A percentile compares a stretch with the other conserved stretches of the same genome.
Evolutionary conservation across 2,329 filamentous ascomycete species (phyloP).

Genomic region (Monilinia vaccinii-corymbosi): DNA sequence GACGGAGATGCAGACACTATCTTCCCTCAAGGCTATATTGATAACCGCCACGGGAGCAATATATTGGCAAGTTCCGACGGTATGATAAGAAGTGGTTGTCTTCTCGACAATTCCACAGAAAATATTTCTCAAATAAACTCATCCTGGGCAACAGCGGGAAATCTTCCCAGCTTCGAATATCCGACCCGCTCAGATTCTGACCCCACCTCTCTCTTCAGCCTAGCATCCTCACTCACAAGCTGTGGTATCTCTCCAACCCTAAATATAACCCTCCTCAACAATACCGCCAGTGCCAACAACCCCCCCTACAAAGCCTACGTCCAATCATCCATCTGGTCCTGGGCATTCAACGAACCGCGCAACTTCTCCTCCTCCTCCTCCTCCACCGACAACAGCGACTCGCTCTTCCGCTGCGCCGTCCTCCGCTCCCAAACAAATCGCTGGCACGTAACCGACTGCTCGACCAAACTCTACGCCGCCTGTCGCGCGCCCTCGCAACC

Average conservation of each 20-base stretch:
- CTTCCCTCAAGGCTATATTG: slow-evolving; percentile 40
- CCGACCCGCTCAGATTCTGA: slow-evolving; percentile 24
- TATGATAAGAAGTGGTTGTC: slow-evolving; percentile 42
- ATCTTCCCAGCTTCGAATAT: slow-evolving; percentile 26
- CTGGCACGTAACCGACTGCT: slow-evolving; percentile 51
- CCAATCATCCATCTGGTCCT: slow-evolving; percentile 46
- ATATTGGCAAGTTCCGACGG: slow-evolving; percentile 33
- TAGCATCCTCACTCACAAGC: slow-evolving; percentile 35
- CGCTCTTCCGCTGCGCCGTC: slow-evolving; percentile 45
- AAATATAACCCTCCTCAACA: slow-evolving; percentile 44
- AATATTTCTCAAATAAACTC: slow-evolving; percentile 38
- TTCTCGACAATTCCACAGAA: slow-evolving; percentile 37
- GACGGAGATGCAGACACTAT: slow-evolving; percentile 40
- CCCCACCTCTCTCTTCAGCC: slow-evolving; percentile 28
- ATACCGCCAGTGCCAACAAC: slow-evolving; percentile 40
- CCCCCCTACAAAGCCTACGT: slow-evolving; percentile 42
- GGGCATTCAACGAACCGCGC: slow-evolving; percentile 46
- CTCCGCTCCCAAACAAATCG: slow-evolving; percentile 36
- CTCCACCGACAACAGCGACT: slow-evolving; percentile 22
- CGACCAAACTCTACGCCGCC: slow-evolving; percentile 39
- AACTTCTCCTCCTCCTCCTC: slow-evolving; percentile 35
- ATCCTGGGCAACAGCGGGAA: slow-evolving; percentile 40
- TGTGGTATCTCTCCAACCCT: slow-evolving; percentile 54
- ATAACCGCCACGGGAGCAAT: slow-evolving; percentile 25
- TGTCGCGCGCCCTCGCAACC: slow-evolving; percentile 46